Percentiles rank a stretch among this genome's conserved stretches.
Evolutionary conservation across 2,329 filamentous ascomycete species (phyloP).

Genomic region (Pseudocercospora eumusae): DNA sequence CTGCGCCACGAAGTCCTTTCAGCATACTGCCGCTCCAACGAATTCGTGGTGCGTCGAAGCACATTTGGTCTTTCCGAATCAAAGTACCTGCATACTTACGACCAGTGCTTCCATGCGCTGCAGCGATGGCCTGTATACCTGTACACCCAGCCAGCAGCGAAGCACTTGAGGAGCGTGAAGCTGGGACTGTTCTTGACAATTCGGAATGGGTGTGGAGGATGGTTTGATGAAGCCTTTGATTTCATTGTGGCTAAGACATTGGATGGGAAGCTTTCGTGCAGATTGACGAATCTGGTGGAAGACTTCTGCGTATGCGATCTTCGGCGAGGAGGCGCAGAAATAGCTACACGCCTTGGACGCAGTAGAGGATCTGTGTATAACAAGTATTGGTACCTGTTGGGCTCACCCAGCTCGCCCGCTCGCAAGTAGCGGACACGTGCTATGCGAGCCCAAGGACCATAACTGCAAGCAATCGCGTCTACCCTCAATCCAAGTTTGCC

Average conservation of each 20-base stretch:
- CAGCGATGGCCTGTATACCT: background rate
- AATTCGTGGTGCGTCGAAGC: background rate
- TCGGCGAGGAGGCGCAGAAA: background rate
- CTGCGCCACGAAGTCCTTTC: background rate
- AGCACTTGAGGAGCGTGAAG: background rate
- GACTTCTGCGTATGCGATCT: background rate
- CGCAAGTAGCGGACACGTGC: no score
- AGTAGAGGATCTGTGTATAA: background rate
- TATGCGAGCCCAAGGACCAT: background rate
- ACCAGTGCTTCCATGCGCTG: background rate
- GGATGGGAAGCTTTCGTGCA: background rate
- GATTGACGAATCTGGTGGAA: background rate
- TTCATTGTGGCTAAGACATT: background rate
- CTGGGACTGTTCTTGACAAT: background rate
- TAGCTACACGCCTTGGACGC: background rate
- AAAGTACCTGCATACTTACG: background rate
- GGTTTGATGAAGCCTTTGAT: background rate
- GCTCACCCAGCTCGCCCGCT: no score
- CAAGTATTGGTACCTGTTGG: background rate
- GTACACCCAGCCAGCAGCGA: background rate
- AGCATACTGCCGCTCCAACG: background rate
- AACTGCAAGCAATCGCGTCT: background rate
- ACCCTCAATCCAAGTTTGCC: background rate
- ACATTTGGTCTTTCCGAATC: background rate
- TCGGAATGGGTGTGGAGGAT: background rate